Percentiles rank a stretch among this genome's conserved stretches.
Conservation (phyloP, 1,284 basidiomycete species). For the Cutaneotrichosporon cyanovorans region DNA sequence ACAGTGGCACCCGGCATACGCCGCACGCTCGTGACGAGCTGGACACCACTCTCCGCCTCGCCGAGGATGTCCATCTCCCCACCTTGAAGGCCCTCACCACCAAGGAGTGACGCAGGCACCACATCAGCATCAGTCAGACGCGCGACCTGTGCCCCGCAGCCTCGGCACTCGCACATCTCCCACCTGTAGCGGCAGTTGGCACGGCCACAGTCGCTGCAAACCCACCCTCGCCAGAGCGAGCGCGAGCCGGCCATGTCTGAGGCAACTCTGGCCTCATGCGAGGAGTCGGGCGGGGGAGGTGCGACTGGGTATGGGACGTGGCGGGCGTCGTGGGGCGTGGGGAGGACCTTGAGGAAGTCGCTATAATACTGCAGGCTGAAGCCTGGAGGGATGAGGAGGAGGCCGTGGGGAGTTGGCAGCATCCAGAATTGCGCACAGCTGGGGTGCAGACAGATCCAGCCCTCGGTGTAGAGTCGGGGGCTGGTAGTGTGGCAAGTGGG, state of each 20-base stretch:
- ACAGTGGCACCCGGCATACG: slow-evolving; percentile 5
- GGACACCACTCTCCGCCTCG: neutral
- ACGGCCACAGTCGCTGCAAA: slow-evolving; percentile 32
- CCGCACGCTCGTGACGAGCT: slow-evolving; percentile 1
- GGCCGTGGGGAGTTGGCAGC: slow-evolving; percentile 18
- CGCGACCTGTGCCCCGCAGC: slow-evolving; percentile 7
- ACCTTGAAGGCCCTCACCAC: neutral
- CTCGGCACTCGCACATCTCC: slow-evolving; percentile 30
- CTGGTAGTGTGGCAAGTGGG: slow-evolving; percentile 11
- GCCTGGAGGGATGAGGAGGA: slow-evolving; percentile 26
- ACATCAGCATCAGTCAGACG: slow-evolving; percentile 3
- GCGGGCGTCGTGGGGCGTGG: slow-evolving; percentile 9
- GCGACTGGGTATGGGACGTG: slow-evolving; percentile 25
- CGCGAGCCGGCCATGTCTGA: slow-evolving; percentile 15
- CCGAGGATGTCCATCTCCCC: slow-evolving; percentile 4
- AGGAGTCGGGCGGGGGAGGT: slow-evolving; percentile 17
- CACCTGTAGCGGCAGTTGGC: slow-evolving; percentile 39
- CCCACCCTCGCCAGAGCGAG: slow-evolving; percentile 33
- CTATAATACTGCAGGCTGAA: slow-evolving; percentile 22
- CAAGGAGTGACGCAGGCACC: slow-evolving; percentile 1
- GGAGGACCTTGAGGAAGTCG: slow-evolving; percentile 15
- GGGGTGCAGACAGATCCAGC: slow-evolving; percentile 29
- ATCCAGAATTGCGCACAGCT: slow-evolving; percentile 33
- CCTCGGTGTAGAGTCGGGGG: slow-evolving; percentile 29
- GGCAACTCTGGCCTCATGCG: neutral